phyloP scores from a whole-genome alignment of 768 basidiomycete species.

The Scleroderma citrinum region DNA sequence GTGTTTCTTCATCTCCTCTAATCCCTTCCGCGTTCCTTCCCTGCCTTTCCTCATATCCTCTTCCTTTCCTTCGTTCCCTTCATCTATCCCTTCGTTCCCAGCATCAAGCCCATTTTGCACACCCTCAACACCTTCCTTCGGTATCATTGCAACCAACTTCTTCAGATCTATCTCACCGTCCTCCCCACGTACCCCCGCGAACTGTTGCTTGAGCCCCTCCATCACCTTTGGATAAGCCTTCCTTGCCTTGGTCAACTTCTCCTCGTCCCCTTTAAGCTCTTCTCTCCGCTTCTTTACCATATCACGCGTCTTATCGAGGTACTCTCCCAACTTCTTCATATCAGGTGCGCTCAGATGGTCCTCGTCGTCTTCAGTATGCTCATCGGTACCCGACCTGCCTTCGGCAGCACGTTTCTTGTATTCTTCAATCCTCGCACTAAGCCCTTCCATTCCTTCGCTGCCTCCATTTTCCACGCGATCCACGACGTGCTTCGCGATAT shows the following conservation, averaged over 20 bases:
- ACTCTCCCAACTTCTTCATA: conserved; percentile 8
- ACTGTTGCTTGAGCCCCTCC: conserved; percentile 7
- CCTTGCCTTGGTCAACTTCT: conserved; percentile 14
- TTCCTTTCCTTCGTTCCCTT: background rate
- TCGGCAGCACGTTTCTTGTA: conserved; percentile 2
- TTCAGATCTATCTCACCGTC: conserved; percentile 6
- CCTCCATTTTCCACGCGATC: background rate
- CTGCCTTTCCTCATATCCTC: conserved; percentile 5
- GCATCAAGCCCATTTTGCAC: conserved; percentile 1
- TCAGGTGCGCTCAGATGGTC: conserved; percentile 1
- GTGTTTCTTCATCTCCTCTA: conserved; percentile 9
- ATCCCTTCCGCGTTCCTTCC: conserved; percentile 7
- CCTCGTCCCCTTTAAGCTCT: conserved; percentile 12
- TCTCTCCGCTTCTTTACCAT: conserved; percentile 11
- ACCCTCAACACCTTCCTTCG: conserved; percentile 4
- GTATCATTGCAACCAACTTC: conserved; percentile 7
- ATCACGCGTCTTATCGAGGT: conserved; percentile 16
- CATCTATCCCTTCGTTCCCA: conserved; percentile 4
- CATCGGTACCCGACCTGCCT: background rate
- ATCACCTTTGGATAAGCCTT: conserved; percentile 11
- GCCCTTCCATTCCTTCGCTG: conserved; percentile 1
- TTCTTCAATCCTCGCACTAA: conserved; percentile 6
- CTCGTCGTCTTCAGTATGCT: background rate
- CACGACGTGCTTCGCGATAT: conserved; percentile 1
- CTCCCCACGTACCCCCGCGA: conserved; percentile 4